phyloP scores from a whole-genome alignment of 805 yeast species.

The Saccharomycopsis guyanensis region DNA sequence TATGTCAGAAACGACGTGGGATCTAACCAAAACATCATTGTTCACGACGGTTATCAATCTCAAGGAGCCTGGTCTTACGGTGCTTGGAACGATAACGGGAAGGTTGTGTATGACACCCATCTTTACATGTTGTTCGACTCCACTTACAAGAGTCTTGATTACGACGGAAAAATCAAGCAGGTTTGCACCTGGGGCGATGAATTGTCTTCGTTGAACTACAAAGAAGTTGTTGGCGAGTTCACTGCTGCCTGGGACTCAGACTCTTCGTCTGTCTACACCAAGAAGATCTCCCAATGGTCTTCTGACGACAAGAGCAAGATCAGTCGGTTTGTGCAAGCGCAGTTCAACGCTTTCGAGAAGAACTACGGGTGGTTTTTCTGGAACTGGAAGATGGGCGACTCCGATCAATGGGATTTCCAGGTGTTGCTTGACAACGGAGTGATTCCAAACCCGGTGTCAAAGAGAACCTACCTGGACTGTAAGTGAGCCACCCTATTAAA shows the following conservation, averaged over 20 bases:
- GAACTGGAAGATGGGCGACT: conserved; percentile 61
- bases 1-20: conserved; percentile 46
- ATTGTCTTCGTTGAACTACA: conserved; percentile 38
- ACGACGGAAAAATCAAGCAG: conserved; percentile 52
- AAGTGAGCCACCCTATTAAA: not conserved
- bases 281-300: conserved; percentile 34
- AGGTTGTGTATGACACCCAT: conserved; percentile 55
- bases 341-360: conserved; percentile 44
- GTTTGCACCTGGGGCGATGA: conserved; percentile 47
- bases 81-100: conserved; percentile 30
- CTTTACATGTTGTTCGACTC: conserved; percentile 45
- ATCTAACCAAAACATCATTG: conserved; percentile 47
- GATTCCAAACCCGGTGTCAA: conserved; percentile 54
- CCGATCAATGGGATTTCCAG: conserved; percentile 60
- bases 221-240: conserved; percentile 62
- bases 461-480: conserved; percentile 37
- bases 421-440: conserved; percentile 41
- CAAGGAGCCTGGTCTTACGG: conserved; percentile 47
- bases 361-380: conserved; percentile 64
- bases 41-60: conserved; percentile 59
- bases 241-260: conserved; percentile 62
- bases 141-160: conserved; percentile 47
- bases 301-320: conserved; percentile 34
- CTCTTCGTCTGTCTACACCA: conserved; percentile 40
- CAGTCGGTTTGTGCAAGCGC: conserved; percentile 52